Evolutionary conservation across 768 basidiomycete species (phyloP), one percentile per base, ranked within the genome.

Genomic region (Cystobasidium onofrii): DNA sequence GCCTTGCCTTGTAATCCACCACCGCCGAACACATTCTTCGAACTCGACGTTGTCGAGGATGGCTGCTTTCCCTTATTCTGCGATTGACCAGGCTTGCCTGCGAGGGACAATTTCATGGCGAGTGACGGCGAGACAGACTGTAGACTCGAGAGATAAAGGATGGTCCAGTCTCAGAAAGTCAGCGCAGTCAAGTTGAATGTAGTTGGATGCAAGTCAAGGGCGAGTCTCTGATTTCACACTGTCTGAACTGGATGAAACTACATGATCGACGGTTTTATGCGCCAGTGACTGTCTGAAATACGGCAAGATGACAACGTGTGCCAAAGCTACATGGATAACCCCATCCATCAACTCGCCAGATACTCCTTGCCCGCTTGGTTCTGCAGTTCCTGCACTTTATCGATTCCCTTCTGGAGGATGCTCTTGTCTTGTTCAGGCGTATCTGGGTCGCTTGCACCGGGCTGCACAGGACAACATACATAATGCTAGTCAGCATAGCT

Each of bases 71-170:
- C 33, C 34, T 41, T 43, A 17, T 65, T 43, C 39, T 43, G 33
- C 29, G 33, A 12, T 4, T 10, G 33, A 65, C 33, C 33, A 3
- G 39, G 33, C 33, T 43, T 43, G 29, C 43, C 65, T 31, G 43
- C 65, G 29, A 67, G 65, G 12, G 65, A 67, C 10, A 67, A 44
- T 44, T 67, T 67, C 65, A 67, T 67, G 29, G 63, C 52, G 27
- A 36, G 39, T n/a, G 39, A 39, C n/a, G n/a, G n/a, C n/a, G n/a
- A n/a, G n/a, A n/a, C n/a, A n/a, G n/a, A n/a, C n/a, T n/a, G n/a
- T n/a, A n/a, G n/a, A n/a, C n/a, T n/a, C n/a, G n/a, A n/a, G n/a
- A n/a, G n/a, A n/a, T n/a, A n/a, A n/a, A n/a, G n/a, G n/a, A n/a
- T n/a, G n/a, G n/a, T n/a, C n/a, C n/a, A n/a, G n/a, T 7, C 55